phyloP scores from a whole-genome alignment of 208 protist species.

The Acanthamoeba sp. region DNA sequence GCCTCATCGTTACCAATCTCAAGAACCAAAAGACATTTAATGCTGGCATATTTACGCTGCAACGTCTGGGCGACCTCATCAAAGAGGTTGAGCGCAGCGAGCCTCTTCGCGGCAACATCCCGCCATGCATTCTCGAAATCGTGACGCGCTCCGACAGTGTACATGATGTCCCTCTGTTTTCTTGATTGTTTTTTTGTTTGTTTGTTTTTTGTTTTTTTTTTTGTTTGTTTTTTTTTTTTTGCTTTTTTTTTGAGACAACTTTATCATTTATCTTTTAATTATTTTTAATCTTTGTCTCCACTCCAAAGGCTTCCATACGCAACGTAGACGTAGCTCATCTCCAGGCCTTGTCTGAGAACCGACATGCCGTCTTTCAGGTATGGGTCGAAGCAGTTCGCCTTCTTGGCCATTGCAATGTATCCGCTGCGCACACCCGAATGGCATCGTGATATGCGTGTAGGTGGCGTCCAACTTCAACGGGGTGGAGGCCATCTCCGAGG shows the following conservation, averaged over 20 bases:
- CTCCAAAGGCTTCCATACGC: constrained; percentile 8
- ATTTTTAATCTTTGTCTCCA: background rate
- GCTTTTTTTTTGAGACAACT: background rate
- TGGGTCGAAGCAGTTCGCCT: no score
- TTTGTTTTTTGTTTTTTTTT: background rate
- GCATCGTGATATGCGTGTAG: no score
- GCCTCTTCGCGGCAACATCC: background rate
- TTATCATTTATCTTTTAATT: background rate
- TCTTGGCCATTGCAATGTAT: no score
- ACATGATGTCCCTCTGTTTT: background rate
- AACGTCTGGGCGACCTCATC: constrained; percentile 39
- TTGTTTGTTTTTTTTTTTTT: background rate
- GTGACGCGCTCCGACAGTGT: constrained; percentile 34
- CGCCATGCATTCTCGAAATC: constrained; percentile 31
- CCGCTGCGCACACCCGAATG: no score
- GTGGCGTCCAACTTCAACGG: constrained; percentile 77
- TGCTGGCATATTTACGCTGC: constrained; percentile 5
- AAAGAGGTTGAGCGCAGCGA: background rate
- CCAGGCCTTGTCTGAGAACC: constrained; percentile 58
- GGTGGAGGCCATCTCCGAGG: constrained; percentile 70
- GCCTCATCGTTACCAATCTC: background rate
- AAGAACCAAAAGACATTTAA: background rate
- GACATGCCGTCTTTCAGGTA: constrained; percentile 54
- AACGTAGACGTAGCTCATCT: constrained; percentile 68
- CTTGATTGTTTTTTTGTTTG: background rate